phyloP scores from a whole-genome alignment of 345 rosid genomes.

The Stellera chamaejasme region DNA sequence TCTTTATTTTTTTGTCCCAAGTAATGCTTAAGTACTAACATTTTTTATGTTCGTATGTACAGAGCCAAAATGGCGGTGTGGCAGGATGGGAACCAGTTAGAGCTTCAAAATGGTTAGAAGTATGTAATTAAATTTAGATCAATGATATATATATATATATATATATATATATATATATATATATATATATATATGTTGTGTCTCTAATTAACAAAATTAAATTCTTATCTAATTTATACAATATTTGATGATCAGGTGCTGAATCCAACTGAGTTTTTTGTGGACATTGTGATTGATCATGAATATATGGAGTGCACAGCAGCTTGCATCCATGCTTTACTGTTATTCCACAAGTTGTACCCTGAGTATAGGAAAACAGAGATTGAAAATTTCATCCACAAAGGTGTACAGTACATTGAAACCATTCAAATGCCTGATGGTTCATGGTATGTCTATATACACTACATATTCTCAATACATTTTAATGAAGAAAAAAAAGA shows the following conservation, averaged over 20 bases:
- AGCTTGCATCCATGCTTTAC: slow-evolving; percentile 30
- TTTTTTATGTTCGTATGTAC: not conserved
- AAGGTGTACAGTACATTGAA: slow-evolving; percentile 34
- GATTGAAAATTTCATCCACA: slow-evolving; percentile 32
- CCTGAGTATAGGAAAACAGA: slow-evolving; percentile 40
- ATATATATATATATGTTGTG: too few species aligned
- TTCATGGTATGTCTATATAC: slow-evolving; percentile 31
- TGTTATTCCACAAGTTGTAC: slow-evolving; percentile 32
- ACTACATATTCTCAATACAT: not conserved
- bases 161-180: not conserved
- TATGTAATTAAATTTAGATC: not conserved
- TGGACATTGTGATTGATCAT: slow-evolving; percentile 35
- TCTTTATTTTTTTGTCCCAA: not conserved
- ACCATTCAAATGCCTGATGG: slow-evolving; percentile 41
- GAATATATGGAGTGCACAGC: slow-evolving; percentile 58
- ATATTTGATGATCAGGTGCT: slow-evolving; percentile 24
- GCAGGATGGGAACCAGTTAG: slow-evolving; percentile 32
- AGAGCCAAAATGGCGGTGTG: slow-evolving; percentile 36
- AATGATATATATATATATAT: not conserved
- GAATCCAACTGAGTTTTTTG: slow-evolving; percentile 52
- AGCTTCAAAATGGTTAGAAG: slow-evolving; percentile 20
- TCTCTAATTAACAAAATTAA: too few species aligned
- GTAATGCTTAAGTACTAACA: not conserved
- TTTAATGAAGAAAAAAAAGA: too few species aligned
- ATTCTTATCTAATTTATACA: too few species aligned